Conservation (phyloP, 2,329 filamentous ascomycete genomes). For the Diplocarpon rosae region DNA sequence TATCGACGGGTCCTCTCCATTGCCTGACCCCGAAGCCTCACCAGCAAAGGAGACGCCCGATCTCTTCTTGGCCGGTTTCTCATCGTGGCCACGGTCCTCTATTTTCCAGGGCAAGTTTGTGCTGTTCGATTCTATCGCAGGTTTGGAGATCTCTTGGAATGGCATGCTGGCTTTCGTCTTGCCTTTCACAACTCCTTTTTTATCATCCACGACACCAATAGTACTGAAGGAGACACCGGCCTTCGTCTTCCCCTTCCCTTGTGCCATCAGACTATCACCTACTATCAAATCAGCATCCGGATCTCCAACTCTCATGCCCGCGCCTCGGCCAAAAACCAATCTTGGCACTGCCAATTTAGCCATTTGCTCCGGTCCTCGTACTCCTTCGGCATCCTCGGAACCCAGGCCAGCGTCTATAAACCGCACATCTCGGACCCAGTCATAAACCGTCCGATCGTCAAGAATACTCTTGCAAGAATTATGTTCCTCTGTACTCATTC, state of each 20-base stretch:
- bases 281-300: conserved; percentile 20
- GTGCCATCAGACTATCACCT: conserved; percentile 8
- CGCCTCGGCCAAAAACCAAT: conserved; percentile 35
- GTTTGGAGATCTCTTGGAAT: neutral
- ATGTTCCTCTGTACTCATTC: conserved; percentile 62
- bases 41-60: neutral
- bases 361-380: conserved; percentile 35
- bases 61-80: neutral
- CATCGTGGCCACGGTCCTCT: neutral
- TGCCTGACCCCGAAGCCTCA: neutral
- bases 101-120: too few relatives aligned
- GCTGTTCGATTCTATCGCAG: too few relatives aligned
- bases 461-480: conserved; percentile 44
- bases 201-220: neutral
- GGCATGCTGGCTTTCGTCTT: neutral
- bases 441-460: conserved; percentile 45
- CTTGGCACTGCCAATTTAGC: conserved; percentile 35
- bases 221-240: too few relatives aligned
- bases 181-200: neutral
- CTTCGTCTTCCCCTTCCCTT: conserved; percentile 1
- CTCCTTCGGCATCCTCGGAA: conserved; percentile 4
- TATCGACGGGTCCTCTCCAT: neutral
- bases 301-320: conserved; percentile 6
- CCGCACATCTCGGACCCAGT: conserved; percentile 45
- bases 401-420: conserved; percentile 29